Base-by-base conservation (phyloP, 2,329 filamentous ascomycete genomes). In the Pyrenochaeta sp. region DNA sequence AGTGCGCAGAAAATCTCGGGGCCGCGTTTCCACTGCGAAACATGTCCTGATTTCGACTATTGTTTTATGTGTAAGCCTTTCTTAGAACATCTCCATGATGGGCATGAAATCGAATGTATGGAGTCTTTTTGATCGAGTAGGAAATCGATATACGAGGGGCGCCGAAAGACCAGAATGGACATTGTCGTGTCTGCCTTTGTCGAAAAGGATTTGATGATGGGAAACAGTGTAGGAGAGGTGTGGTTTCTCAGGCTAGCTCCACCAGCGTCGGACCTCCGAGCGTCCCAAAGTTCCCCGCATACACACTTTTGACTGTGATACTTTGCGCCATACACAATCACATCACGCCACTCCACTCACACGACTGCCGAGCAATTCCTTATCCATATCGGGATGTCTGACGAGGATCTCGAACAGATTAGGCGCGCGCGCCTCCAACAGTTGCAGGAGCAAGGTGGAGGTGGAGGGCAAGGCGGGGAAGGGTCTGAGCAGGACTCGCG, bases 371-470 rank as follows among this genome's bases (percentile, higher is more conserved):
- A 5, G 21, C 7, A 50, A 32, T 14, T 17, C 20, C 15, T 9
- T 33, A 11, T 18, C 20, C 14, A 21, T 7, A 4, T 17, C 32
- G 50, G n/a, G 18, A 89, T 89, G 87, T 83, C 84, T 27, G 87
- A 89, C 79, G 81, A 84, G 66, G 87, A 89, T 72, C 78, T 89
- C 52, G 87, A 89, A 73, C 85, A 97, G 90, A 97, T 98, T 74
- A 85, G 94, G 74, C 90, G 91, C 77, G 94, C 94, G 69, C 92
- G 95, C 59, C 88, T 97, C 49, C 91, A 94, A 78, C 93, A 99
- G 81, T 89, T 98, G 64, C 95, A 96, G 78, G 85, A 92, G 67
- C 83, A 86, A 71, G 64, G 67, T 82, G 90, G 77, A 29, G 79
- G 83, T 60, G 82, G 81, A 55, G 83, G 82, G 78, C 78, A 80